These are phyloP conservation scores for Cyamopsis tetragonoloba DNA, from an alignment of 306 rosid species.

Conservation along the genomic window DNA sequence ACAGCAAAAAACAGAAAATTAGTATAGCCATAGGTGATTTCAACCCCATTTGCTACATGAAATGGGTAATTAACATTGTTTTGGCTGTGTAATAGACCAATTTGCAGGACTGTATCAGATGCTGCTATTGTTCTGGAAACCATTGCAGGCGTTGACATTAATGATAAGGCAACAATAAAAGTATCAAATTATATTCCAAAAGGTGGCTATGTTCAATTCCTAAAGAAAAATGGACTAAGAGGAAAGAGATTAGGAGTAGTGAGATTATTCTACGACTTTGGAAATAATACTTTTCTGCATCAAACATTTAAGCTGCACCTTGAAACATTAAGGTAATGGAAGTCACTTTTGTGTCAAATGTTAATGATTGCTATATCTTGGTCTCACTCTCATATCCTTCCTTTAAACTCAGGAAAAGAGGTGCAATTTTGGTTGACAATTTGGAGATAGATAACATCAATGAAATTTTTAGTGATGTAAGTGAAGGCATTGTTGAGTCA, in stretches of 20 bases:
- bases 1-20: too few relatives aligned
- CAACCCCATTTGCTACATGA: neutral
- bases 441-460: conserved; percentile 27
- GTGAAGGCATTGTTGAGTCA: conserved; percentile 37
- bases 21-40: too few relatives aligned
- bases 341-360: neutral
- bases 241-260: conserved; percentile 67
- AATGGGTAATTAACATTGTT: conserved; percentile 9
- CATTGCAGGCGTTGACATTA: conserved; percentile 45
- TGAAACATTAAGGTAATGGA: conserved; percentile 50
- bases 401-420: conserved; percentile 39
- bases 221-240: conserved; percentile 41
- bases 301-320: conserved; percentile 41
- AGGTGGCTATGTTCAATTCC: conserved; percentile 56
- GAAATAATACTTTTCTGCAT: neutral
- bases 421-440: conserved; percentile 48
- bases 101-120: conserved; percentile 66
- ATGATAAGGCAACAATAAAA: conserved; percentile 39
- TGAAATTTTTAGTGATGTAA: neutral
- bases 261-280: conserved; percentile 24
- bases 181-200: conserved; percentile 48
- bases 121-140: conserved; percentile 58
- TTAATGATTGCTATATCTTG: neutral
- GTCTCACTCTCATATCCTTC: neutral
- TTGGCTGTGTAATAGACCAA: conserved; percentile 43